Conservation (phyloP, 1,284 basidiomycete species). For the Cryptococcus sp. region DNA sequence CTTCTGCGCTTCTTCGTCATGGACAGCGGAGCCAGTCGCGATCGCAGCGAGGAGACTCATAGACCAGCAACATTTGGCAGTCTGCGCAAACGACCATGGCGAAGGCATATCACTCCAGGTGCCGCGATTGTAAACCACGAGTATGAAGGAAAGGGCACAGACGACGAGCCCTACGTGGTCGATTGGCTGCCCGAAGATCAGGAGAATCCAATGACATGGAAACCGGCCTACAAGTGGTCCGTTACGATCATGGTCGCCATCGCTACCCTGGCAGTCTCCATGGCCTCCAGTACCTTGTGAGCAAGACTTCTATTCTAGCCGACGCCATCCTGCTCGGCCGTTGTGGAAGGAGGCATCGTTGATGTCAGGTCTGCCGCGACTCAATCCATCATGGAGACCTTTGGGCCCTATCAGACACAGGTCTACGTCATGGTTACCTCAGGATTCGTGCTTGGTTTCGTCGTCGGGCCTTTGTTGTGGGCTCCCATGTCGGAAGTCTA, state of each 20-base stretch:
- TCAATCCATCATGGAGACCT: slow-evolving; percentile 32
- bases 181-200: slow-evolving; percentile 37
- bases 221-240: slow-evolving; percentile 30
- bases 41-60: too few species aligned
- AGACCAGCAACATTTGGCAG: too few species aligned
- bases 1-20: too few species aligned
- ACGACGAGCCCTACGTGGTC: slow-evolving; percentile 45
- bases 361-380: slow-evolving; percentile 15
- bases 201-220: slow-evolving; percentile 39
- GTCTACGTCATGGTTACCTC: slow-evolving; percentile 19
- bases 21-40: too few species aligned
- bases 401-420: slow-evolving; percentile 33
- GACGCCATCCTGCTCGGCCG: too few species aligned
- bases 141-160: slow-evolving; percentile 45
- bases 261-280: slow-evolving; percentile 36
- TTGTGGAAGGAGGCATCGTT: too few species aligned
- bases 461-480: slow-evolving; percentile 38
- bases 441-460: slow-evolving; percentile 40
- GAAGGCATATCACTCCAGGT: slow-evolving; percentile 41
- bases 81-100: slow-evolving; percentile 17
- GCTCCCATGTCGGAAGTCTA: slow-evolving; percentile 53
- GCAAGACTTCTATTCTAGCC: slow-evolving; percentile 2
- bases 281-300: slow-evolving; percentile 25
- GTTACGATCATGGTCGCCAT: slow-evolving; percentile 16
- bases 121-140: slow-evolving; percentile 36